Evolutionary conservation across 768 basidiomycete species (phyloP).

Genomic region (Boletus subparvulus): DNA sequence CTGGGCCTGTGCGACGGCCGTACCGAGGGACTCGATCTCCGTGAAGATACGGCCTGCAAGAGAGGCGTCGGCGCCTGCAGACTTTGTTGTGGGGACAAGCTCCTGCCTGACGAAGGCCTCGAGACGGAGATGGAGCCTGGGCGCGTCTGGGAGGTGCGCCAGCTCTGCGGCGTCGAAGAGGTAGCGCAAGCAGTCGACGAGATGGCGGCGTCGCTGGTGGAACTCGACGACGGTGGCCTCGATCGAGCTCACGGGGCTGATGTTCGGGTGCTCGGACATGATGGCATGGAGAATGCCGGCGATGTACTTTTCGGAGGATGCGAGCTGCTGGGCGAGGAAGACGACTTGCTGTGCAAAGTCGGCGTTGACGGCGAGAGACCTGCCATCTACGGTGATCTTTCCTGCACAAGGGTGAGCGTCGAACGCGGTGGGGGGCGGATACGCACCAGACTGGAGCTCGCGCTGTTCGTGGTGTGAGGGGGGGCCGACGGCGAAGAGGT

Average conservation of each 20-base stretch:
- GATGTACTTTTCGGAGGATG: slow-evolving; percentile 78
- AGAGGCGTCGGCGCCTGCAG: slow-evolving; percentile 39
- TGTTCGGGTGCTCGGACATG: slow-evolving; percentile 64
- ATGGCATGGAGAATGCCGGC: slow-evolving; percentile 67
- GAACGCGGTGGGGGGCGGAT: slow-evolving; percentile 25
- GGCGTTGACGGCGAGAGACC: slow-evolving; percentile 67
- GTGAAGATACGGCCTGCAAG: slow-evolving; percentile 58
- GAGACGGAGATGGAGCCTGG: slow-evolving; percentile 51
- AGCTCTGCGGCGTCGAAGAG: slow-evolving; percentile 63
- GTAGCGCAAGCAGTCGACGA: slow-evolving; percentile 68
- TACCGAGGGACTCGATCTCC: slow-evolving; percentile 61
- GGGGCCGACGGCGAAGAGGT: slow-evolving; percentile 64
- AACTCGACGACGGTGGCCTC: slow-evolving; percentile 67
- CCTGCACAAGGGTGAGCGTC: slow-evolving; percentile 44
- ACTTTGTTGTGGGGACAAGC: slow-evolving; percentile 43
- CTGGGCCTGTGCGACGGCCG: slow-evolving; percentile 52
- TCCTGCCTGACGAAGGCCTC: slow-evolving; percentile 55
- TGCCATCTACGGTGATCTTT: slow-evolving; percentile 61
- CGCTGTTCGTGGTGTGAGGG: slow-evolving; percentile 63
- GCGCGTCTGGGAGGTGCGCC: slow-evolving; percentile 43
- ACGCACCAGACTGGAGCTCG: slow-evolving; percentile 58
- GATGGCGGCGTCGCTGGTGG: slow-evolving; percentile 65
- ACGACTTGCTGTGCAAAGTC: slow-evolving; percentile 78
- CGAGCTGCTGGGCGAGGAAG: slow-evolving; percentile 78
- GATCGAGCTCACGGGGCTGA: slow-evolving; percentile 52